These are phyloP conservation scores for Dioszegia hungarica DNA, from an alignment of 768 basidiomycete species.

Conservation along the genomic window DNA sequence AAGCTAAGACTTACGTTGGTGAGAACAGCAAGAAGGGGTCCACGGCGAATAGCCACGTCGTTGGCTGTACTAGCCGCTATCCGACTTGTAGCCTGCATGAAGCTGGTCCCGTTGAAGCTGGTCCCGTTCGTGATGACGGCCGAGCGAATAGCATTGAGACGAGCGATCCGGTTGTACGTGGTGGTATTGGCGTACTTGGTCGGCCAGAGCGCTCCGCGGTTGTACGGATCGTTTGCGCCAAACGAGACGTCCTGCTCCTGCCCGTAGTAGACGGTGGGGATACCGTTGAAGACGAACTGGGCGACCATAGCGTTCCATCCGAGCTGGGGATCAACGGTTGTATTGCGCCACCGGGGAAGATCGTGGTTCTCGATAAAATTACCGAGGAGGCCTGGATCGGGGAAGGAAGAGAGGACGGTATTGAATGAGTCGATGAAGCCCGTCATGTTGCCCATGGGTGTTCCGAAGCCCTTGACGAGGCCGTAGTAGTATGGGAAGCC, in stretches of 20 bases:
- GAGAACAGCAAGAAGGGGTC: constrained; percentile 39
- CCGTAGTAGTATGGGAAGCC: constrained; percentile 44
- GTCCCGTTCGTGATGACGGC: constrained; percentile 38
- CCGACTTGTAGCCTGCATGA: constrained; percentile 25
- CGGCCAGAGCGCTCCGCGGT: constrained; percentile 43
- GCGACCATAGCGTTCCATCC: constrained; percentile 45
- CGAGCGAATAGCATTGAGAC: constrained; percentile 36
- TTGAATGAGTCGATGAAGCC: constrained; percentile 31
- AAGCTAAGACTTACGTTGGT: constrained; percentile 37
- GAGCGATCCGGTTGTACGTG: constrained; percentile 38
- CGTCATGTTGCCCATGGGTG: constrained; percentile 41
- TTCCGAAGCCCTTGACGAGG: constrained; percentile 31
- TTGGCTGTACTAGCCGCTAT: constrained; percentile 24
- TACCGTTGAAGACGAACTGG: constrained; percentile 44
- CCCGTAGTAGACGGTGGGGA: constrained; percentile 44
- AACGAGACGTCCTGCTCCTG: constrained; percentile 43
- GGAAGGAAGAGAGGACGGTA: constrained; percentile 32
- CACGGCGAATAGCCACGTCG: constrained; percentile 45
- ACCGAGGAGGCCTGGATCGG: constrained; percentile 36
- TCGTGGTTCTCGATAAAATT: constrained; percentile 48
- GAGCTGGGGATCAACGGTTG: constrained; percentile 38
- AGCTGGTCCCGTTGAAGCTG: constrained; percentile 27
- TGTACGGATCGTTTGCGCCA: constrained; percentile 39
- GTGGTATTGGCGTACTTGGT: constrained; percentile 38
- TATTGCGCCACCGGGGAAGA: constrained; percentile 40